Evolutionary conservation across 2,329 filamentous ascomycete species (phyloP).

Genomic region (Alternaria metachromatica): DNA sequence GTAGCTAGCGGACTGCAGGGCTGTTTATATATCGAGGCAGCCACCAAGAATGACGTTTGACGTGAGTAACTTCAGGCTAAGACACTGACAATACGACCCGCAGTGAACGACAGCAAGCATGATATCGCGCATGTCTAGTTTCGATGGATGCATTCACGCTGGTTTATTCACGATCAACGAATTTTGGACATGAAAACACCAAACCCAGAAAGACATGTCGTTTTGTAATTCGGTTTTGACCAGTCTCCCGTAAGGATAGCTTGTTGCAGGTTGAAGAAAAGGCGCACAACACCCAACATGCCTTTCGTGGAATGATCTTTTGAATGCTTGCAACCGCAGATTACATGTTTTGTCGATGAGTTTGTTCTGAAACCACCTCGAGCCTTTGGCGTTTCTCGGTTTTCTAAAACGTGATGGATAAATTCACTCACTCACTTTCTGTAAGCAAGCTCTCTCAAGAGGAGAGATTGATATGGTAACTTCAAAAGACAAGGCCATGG

Average conservation of each 20-base stretch:
- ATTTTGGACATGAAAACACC: fast-evolving
- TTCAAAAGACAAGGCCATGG: background rate
- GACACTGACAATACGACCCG: background rate
- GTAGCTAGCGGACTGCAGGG: no score
- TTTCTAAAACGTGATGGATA: background rate
- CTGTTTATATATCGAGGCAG: background rate
- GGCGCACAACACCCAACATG: background rate
- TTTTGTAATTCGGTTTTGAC: background rate
- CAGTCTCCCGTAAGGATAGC: fast-evolving
- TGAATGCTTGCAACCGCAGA: background rate
- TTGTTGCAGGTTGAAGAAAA: background rate
- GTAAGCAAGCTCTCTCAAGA: background rate
- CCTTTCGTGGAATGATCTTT: no score
- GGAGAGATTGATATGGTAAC: fast-evolving
- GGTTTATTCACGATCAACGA: background rate
- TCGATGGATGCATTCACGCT: background rate
- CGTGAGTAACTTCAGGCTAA: background rate
- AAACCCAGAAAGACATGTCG: no score
- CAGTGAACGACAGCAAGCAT: background rate
- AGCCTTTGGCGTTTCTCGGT: background rate
- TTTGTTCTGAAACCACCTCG: background rate
- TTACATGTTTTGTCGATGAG: fast-evolving
- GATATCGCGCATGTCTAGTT: fast-evolving
- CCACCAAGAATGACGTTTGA: fast-evolving
- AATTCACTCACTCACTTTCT: background rate